These are phyloP conservation scores for Xylariaceae sp. DNA, from an alignment of 2,329 filamentous ascomycete species.

Conservation along the genomic window DNA sequence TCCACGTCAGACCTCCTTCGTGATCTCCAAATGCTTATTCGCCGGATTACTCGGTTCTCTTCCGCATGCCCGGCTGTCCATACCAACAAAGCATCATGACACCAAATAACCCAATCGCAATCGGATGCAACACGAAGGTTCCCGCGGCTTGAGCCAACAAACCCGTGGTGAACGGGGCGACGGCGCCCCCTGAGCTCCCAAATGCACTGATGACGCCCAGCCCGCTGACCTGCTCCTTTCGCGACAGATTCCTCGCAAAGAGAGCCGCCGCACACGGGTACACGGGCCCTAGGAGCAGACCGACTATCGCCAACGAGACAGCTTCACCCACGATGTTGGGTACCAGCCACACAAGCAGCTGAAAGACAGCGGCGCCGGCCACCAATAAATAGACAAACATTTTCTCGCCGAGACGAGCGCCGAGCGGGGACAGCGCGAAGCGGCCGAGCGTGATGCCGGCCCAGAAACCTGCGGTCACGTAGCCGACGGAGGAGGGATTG, in stretches of 20 bases:
- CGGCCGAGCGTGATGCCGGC: slow-evolving; percentile 72
- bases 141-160: slow-evolving; percentile 58
- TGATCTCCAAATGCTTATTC: not conserved
- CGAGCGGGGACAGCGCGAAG: slow-evolving; percentile 64
- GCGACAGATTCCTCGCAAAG: slow-evolving; percentile 56
- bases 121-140: slow-evolving; percentile 62
- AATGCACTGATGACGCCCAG: slow-evolving; percentile 67
- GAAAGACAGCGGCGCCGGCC: slow-evolving; percentile 58
- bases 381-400: slow-evolving; percentile 61
- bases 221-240: slow-evolving; percentile 56
- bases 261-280: slow-evolving; percentile 69
- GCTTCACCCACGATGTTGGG: slow-evolving; percentile 70
- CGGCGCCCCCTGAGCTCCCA: slow-evolving; percentile 63
- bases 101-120: slow-evolving; percentile 61
- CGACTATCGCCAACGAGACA: slow-evolving; percentile 65
- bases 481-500: slow-evolving; percentile 67
- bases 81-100: slow-evolving; percentile 66
- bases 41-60: slow-evolving; percentile 52
- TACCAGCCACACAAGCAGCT: slow-evolving; percentile 74
- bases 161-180: slow-evolving; percentile 63
- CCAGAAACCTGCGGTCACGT: slow-evolving; percentile 71
- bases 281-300: slow-evolving; percentile 71
- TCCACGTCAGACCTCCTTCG: not conserved
- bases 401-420: slow-evolving; percentile 66
- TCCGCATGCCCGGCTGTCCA: slow-evolving; percentile 49